phyloP scores from a whole-genome alignment of 2,329 filamentous ascomycete species.

The Trichoderma citrinoviride region DNA sequence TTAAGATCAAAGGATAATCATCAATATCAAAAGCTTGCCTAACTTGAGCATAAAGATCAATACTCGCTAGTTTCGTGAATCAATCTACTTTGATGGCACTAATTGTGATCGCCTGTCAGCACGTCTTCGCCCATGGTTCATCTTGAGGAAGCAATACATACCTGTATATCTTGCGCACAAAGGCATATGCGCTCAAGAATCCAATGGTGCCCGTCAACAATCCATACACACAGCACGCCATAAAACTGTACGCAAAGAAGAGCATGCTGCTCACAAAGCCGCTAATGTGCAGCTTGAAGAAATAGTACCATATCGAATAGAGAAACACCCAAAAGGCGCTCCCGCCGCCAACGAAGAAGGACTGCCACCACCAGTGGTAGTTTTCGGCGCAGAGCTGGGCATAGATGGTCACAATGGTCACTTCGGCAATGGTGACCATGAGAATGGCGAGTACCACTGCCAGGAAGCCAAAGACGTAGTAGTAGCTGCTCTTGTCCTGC shows the following conservation, averaged over 20 bases:
- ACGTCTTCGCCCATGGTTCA: background rate
- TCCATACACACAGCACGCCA: conserved; percentile 79
- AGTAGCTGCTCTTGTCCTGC: conserved; percentile 89
- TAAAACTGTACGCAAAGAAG: conserved; percentile 81
- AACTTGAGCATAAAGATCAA: background rate
- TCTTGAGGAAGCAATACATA: conserved; percentile 45
- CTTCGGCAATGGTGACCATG: conserved; percentile 74
- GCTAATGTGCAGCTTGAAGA: conserved; percentile 73
- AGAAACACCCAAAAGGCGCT: conserved; percentile 78
- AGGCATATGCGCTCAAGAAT: conserved; percentile 79
- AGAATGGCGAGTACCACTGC: conserved; percentile 71
- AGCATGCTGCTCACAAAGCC: conserved; percentile 76
- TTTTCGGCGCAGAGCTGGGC: conserved; percentile 81
- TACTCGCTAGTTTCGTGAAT: background rate
- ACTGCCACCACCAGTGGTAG: conserved; percentile 91
- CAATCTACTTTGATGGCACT: conserved; percentile 54
- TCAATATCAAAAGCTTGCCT: background rate
- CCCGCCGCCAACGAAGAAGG: conserved; percentile 74
- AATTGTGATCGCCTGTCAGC: background rate
- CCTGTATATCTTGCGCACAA: conserved; percentile 80
- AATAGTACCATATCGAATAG: conserved; percentile 83
- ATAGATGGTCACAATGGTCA: conserved; percentile 80
- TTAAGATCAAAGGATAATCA: background rate
- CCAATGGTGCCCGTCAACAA: conserved; percentile 80
- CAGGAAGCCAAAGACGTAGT: conserved; percentile 87